Evolutionary conservation across 2,329 filamentous ascomycete genomes (phyloP).

Genomic region (Bimuria novae-zelandiae): DNA sequence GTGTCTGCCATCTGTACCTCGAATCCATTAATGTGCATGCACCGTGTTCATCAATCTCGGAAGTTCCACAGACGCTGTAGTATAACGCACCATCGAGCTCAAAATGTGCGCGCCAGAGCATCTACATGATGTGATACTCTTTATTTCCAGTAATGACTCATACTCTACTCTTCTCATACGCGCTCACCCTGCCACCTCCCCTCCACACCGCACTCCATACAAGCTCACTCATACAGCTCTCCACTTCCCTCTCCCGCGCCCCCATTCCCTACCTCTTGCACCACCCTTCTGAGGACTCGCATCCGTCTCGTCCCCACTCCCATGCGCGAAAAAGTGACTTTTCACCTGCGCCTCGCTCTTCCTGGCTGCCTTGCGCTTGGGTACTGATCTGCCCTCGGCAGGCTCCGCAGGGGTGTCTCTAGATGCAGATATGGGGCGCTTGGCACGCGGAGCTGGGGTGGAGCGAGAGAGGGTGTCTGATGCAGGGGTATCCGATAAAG

Average conservation of each 20-base stretch:
- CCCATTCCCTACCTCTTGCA: slow-evolving; percentile 11
- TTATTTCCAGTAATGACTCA: too few relatives aligned
- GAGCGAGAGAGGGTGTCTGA: not conserved
- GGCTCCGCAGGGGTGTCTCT: slow-evolving; percentile 8
- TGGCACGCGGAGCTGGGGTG: not conserved
- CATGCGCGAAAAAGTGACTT: slow-evolving; percentile 40
- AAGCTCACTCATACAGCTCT: not conserved
- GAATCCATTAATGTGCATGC: too few relatives aligned
- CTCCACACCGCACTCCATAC: too few relatives aligned
- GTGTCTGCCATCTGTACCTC: too few relatives aligned
- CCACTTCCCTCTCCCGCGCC: slow-evolving; percentile 12
- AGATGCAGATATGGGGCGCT: too few relatives aligned
- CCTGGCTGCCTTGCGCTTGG: slow-evolving; percentile 32
- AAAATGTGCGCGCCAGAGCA: too few relatives aligned
- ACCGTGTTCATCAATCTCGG: too few relatives aligned
- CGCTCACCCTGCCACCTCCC: not conserved
- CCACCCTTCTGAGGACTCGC: slow-evolving; percentile 26
- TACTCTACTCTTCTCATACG: not conserved
- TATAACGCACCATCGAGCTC: too few relatives aligned
- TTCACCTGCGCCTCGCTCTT: slow-evolving; percentile 37
- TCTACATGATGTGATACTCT: too few relatives aligned
- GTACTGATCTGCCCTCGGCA: slow-evolving; percentile 19
- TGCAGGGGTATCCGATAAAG: slow-evolving; percentile 1
- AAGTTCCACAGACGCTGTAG: too few relatives aligned
- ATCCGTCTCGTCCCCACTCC: slow-evolving; percentile 41